phyloP scores from a whole-genome alignment of 495 filamentous ascomycete genomes.

The Aspergillus baeticus region DNA sequence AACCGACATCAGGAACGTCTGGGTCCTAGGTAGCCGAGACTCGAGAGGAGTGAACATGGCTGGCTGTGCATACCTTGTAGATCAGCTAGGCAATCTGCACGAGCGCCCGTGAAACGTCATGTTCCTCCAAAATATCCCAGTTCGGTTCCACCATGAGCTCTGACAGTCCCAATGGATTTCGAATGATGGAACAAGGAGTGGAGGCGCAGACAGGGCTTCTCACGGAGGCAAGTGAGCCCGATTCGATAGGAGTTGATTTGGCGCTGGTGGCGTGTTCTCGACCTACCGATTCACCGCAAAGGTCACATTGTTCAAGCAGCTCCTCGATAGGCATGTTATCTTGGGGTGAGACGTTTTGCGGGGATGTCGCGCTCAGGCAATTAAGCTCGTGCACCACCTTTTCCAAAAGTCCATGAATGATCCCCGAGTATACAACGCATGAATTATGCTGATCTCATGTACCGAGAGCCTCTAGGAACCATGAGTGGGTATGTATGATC shows the following conservation, averaged over 20 bases:
- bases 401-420: no score
- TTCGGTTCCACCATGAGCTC: background rate
- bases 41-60: background rate
- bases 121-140: background rate
- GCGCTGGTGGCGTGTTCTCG: background rate
- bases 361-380: no score
- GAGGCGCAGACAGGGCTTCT: background rate
- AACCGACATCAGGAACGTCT: no score
- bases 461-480: background rate
- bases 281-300: background rate
- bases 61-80: background rate
- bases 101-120: background rate
- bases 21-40: background rate
- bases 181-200: background rate
- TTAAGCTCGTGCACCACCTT: no score
- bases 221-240: background rate
- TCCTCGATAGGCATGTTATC: background rate
- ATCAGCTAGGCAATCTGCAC: background rate
- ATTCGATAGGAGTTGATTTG: background rate
- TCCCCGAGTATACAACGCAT: no score
- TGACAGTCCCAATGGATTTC: background rate
- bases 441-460: background rate
- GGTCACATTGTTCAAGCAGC: background rate
- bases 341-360: background rate
- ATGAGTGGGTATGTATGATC: constrained; percentile 2